Evolutionary conservation across 2,329 filamentous ascomycete species (phyloP), one percentile per base, ranked within the genome.

Genomic region (Decorospora gaudefroyi): DNA sequence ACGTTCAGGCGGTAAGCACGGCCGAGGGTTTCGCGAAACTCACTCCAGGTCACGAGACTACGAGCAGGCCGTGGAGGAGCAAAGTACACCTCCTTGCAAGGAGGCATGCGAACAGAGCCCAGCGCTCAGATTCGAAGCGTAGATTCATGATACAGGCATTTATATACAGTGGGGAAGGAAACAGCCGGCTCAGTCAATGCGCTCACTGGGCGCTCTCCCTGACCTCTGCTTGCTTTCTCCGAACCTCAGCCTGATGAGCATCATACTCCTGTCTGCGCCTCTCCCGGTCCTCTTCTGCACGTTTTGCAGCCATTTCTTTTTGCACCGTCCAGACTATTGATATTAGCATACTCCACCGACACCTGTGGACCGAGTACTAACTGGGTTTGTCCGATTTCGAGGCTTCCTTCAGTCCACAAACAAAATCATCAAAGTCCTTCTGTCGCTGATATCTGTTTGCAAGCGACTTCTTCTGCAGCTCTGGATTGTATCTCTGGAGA

Each of bases 361-460:
- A 32, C n/a, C 18, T n/a, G 18, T 15, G 31, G 18, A 21, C 15
- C 16, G 9, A 28, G 27, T 10, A 35, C 86, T 49, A 78, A 95
- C 90, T 95, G 29, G 88, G 88, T 74, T 92, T 96, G 66, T 95
- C 86, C 10, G 87, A 93, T 75, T 91, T 95, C 17, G 89, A 88
- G 69, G 91, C 89, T 61, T 92, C 83, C 78, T 95, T 96, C 67
- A 99, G 72, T 60, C 85, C 84, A 34, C 67, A 80, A 18, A 96
- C 87, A 64, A 96, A 97, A 42, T 90, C 81, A 65, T 96, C 88
- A 61, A 96, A 96, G 46, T 96, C 90, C 71, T 91, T 80, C 65
- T 93, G 83, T 48, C 82, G 81, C 68, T 87, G 83, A 45, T 86
- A 78, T 12, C 90, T 82, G 46, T 85, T 82, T 70, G 91, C 90